Conservation (phyloP, 495 filamentous ascomycete species). For the Penicillium macrosclerotiorum region DNA sequence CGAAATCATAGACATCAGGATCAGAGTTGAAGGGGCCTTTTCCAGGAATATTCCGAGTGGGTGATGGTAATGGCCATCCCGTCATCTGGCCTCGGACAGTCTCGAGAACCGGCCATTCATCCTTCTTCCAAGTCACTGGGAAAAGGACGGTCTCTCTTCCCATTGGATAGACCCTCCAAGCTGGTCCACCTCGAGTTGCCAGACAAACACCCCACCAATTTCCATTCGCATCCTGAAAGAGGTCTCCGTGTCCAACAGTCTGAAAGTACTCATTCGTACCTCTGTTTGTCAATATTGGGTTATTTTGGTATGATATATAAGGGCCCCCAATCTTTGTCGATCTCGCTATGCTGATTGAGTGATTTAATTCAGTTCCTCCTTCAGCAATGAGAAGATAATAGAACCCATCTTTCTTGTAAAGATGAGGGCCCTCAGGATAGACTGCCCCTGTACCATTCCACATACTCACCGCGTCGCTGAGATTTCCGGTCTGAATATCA, state of each 20-base stretch:
- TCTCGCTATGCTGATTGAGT: slow-evolving; percentile 52
- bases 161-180: slow-evolving; percentile 51
- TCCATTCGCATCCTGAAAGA: slow-evolving; percentile 41
- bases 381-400: slow-evolving; percentile 62
- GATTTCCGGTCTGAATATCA: slow-evolving; percentile 15
- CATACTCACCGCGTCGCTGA: slow-evolving; percentile 38
- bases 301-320: slow-evolving; percentile 32
- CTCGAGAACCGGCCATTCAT: slow-evolving; percentile 17
- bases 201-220: slow-evolving; percentile 54
- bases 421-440: slow-evolving; percentile 61
- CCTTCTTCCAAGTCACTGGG: slow-evolving; percentile 48
- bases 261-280: slow-evolving; percentile 23
- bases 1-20: slow-evolving; percentile 18
- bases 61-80: slow-evolving; percentile 13
- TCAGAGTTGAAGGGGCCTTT: slow-evolving; percentile 11
- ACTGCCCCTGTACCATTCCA: slow-evolving; percentile 53
- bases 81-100: slow-evolving; percentile 26
- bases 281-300: slow-evolving; percentile 18
- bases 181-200: slow-evolving; percentile 38
- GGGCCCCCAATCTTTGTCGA: slow-evolving; percentile 56
- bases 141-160: slow-evolving; percentile 56
- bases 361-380: slow-evolving; percentile 59
- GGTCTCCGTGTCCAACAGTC: slow-evolving; percentile 22
- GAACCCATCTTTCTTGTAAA: slow-evolving; percentile 54
- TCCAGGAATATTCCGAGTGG: not conserved